Conservation (phyloP, 164 flowering plant species). For the Annona squamosa region DNA sequence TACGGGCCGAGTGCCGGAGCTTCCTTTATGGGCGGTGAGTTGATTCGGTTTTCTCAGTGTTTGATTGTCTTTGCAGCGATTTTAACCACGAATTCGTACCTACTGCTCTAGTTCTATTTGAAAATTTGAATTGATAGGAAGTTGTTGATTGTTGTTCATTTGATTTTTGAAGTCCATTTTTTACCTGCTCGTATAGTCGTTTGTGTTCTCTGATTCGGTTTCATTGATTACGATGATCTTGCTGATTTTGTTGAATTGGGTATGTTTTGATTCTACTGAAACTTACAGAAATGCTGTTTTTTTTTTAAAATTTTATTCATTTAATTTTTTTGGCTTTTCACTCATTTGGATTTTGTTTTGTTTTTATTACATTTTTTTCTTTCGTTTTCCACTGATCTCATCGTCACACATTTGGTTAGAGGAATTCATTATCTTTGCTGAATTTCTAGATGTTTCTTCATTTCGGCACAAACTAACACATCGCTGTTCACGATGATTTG, state of each 20-base stretch:
- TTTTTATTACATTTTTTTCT: not conserved
- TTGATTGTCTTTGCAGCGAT: not conserved
- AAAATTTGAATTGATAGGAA: not conserved
- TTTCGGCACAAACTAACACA: too few species aligned
- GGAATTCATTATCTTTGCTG: too few species aligned
- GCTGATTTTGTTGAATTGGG: not conserved
- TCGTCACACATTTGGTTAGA: too few species aligned
- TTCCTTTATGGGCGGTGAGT: constrained; percentile 98
- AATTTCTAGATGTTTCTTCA: too few species aligned
- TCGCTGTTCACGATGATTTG: too few species aligned
- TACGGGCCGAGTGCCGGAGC: constrained; percentile 47
- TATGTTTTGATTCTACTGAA: not conserved
- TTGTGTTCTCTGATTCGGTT: not conserved
- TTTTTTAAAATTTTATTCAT: not conserved
- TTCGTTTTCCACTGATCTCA: not conserved
- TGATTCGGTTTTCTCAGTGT: constrained; percentile 1
- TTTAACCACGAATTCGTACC: not conserved
- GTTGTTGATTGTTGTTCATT: too few species aligned
- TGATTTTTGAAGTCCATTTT: not conserved
- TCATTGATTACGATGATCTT: not conserved
- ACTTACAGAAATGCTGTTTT: not conserved
- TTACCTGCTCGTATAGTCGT: too few species aligned
- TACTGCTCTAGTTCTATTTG: not conserved
- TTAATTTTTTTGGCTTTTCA: not conserved
- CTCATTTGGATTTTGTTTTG: not conserved